A percentile compares a stretch with the other conserved stretches of the same genome.
Conservation (phyloP, 2,329 filamentous ascomycete species). For the Ustulina deusta region DNA sequence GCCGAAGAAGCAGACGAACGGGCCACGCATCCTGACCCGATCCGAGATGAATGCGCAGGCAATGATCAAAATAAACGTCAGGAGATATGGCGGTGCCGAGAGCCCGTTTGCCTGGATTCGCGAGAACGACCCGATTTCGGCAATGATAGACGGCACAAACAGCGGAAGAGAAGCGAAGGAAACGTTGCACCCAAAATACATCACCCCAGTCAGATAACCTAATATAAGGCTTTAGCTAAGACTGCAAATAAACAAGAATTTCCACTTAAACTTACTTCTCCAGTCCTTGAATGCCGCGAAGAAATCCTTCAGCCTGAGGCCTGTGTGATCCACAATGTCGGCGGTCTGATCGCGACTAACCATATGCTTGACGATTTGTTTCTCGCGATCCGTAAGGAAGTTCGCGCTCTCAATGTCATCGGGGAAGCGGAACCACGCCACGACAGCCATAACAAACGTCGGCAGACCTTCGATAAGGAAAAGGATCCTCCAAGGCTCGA, state of each 20-base stretch:
- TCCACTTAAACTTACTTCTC: constrained; percentile 34
- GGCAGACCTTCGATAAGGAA: constrained; percentile 61
- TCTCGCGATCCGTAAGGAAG: constrained; percentile 54
- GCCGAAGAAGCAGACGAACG: constrained; percentile 53
- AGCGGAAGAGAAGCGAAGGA: constrained; percentile 50
- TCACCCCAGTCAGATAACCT: constrained; percentile 54
- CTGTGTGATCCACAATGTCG: constrained; percentile 40
- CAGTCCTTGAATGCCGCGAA: constrained; percentile 42
- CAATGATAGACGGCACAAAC: constrained; percentile 52
- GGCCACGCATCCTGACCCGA: constrained; percentile 53
- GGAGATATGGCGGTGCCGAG: constrained; percentile 55
- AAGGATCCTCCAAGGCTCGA: constrained; percentile 56
- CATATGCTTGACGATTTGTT: constrained; percentile 39
- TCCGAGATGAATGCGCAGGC: constrained; percentile 53
- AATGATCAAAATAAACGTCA: constrained; percentile 56
- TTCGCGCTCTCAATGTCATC: constrained; percentile 49
- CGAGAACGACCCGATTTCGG: constrained; percentile 53
- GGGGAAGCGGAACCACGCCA: constrained; percentile 58
- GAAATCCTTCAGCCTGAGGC: constrained; percentile 39
- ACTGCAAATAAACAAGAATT: neutral
- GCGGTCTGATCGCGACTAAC: constrained; percentile 41
- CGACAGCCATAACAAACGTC: constrained; percentile 55
- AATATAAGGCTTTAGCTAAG: neutral
- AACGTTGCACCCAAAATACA: constrained; percentile 50
- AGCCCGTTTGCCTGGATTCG: constrained; percentile 53